phyloP scores from a whole-genome alignment of 768 basidiomycete genomes.

The Mycena leptocephala region DNA sequence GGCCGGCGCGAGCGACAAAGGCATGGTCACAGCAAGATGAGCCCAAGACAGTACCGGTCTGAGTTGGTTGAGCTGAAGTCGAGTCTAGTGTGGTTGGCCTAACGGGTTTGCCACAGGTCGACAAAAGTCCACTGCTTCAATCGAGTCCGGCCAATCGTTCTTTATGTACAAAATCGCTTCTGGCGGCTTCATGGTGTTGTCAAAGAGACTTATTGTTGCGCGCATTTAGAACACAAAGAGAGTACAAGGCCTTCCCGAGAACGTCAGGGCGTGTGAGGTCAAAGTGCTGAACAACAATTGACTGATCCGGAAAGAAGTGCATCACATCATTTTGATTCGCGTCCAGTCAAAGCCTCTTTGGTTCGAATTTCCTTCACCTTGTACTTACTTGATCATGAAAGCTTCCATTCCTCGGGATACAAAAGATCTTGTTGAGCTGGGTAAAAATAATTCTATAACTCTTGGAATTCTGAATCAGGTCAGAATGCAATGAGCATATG shows the following conservation, averaged over 20 bases:
- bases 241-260: not conserved
- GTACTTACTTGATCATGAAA: too few relatives aligned
- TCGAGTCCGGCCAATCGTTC: not conserved
- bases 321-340: not conserved
- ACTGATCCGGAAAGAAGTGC: not conserved
- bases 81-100: not conserved
- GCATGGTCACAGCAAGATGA: slow-evolving; percentile 5
- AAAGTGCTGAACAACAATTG: slow-evolving; percentile 3
- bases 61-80: not conserved
- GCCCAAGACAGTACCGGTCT: not conserved
- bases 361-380: not conserved
- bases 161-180: slow-evolving; percentile 16
- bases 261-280: slow-evolving; percentile 16
- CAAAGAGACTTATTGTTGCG: slow-evolving; percentile 20
- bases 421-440: too few relatives aligned
- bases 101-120: not conserved
- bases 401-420: too few relatives aligned
- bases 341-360: not conserved
- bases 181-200: slow-evolving; percentile 8
- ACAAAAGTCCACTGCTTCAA: not conserved
- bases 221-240: slow-evolving; percentile 23
- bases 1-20: slow-evolving; percentile 17
- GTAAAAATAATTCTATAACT: too few relatives aligned
- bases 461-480: not conserved
- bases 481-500: not conserved